Conservation (phyloP, 768 basidiomycete genomes). For the Rhodocollybia butyracea region DNA sequence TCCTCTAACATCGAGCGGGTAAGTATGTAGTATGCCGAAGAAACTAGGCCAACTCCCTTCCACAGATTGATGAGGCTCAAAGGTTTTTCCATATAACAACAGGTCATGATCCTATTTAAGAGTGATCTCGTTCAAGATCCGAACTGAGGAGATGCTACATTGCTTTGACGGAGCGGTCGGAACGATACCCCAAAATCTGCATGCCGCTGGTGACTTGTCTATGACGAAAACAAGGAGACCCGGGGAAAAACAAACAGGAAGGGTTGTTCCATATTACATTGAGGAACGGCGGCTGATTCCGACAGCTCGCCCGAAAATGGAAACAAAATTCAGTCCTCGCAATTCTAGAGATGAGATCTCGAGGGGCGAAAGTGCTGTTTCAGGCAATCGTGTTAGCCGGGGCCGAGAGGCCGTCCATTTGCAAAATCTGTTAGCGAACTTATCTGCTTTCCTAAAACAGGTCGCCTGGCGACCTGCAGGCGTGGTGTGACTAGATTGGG, state of each 20-base stretch:
- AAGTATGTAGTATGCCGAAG: too few species aligned
- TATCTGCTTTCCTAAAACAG: conserved; percentile 32
- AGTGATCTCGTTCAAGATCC: background rate
- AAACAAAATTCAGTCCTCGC: conserved; percentile 14
- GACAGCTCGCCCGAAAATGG: conserved; percentile 12
- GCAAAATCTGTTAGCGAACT: conserved; percentile 38
- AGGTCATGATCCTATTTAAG: too few species aligned
- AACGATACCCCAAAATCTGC: too few species aligned
- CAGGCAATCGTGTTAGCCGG: conserved; percentile 16
- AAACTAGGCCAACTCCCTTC: too few species aligned
- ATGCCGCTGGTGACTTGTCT: too few species aligned
- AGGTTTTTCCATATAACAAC: too few species aligned
- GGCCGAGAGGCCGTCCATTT: conserved; percentile 25
- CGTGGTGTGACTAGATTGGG: conserved; percentile 43
- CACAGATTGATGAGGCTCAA: too few species aligned
- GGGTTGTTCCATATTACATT: too few species aligned
- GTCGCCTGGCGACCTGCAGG: conserved; percentile 35
- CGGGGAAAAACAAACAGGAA: background rate
- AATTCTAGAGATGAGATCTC: conserved; percentile 34
- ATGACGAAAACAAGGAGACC: background rate
- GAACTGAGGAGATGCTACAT: background rate
- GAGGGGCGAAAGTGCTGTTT: conserved; percentile 28
- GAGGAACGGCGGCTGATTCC: conserved; percentile 9
- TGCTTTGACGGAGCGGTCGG: background rate
- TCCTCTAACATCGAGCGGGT: too few species aligned